Evolutionary conservation across 345 rosid species (phyloP).

Genomic region (Hirschfeldia incana): DNA sequence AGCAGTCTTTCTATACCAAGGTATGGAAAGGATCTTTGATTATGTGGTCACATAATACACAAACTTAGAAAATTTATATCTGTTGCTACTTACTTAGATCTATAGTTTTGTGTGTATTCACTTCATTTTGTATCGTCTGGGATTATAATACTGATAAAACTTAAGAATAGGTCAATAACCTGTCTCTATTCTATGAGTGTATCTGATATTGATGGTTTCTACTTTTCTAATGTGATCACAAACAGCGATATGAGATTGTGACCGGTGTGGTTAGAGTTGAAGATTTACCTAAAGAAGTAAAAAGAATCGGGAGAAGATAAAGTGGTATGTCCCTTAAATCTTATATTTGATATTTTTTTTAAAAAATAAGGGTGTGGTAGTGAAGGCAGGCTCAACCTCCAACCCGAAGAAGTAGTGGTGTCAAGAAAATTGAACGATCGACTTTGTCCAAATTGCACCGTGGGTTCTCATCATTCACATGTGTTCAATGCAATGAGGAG

Average conservation of each 20-base stretch:
- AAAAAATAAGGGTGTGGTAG: no score
- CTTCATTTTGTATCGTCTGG: not conserved
- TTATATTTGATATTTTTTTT: no score
- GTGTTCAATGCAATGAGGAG: not conserved
- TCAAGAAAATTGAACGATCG: not conserved
- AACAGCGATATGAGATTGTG: not conserved
- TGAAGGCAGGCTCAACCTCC: not conserved
- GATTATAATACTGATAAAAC: not conserved
- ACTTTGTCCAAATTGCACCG: not conserved
- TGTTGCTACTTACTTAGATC: not conserved
- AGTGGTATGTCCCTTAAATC: no score
- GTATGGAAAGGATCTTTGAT: not conserved
- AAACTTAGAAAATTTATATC: no score
- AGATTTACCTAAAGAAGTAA: not conserved
- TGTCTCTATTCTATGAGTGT: not conserved
- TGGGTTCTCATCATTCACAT: not conserved
- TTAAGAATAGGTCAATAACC: not conserved
- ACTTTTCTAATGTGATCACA: not conserved
- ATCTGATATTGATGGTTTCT: not conserved
- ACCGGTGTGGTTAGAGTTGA: not conserved
- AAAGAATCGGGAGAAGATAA: not conserved
- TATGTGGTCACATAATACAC: not conserved
- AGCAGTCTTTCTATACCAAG: not conserved
- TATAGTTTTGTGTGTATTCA: not conserved
- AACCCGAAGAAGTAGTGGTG: not conserved